Evolutionary conservation across 139 green algal species (phyloP).

Genomic region (Gonium pectorale): DNA sequence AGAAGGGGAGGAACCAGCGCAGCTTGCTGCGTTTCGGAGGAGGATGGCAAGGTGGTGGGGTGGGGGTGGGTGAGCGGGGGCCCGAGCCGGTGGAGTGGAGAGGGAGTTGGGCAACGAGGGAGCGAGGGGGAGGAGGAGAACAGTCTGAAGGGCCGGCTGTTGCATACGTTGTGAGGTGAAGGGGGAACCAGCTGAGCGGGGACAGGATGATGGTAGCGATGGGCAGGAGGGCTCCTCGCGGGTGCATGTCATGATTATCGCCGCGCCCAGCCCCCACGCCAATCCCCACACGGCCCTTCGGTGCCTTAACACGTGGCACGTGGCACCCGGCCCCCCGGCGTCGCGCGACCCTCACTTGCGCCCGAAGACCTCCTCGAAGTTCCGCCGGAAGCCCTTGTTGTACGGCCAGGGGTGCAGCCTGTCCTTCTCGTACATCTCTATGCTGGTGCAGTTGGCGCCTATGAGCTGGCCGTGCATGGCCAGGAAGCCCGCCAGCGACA

Average conservation of each 20-base stretch:
- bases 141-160: neutral
- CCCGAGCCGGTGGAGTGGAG: neutral
- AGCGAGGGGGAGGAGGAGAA: neutral
- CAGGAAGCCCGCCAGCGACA: conserved; percentile 82
- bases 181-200: neutral
- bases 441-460: conserved; percentile 82
- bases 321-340: neutral
- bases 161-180: neutral
- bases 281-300: neutral
- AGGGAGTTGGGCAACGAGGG: neutral
- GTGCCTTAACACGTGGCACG: neutral
- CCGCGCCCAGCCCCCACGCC: neutral
- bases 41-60: neutral
- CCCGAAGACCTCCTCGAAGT: conserved; percentile 87
- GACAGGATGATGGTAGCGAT: neutral
- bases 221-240: neutral
- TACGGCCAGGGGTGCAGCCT: conserved; percentile 83
- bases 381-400: conserved; percentile 73
- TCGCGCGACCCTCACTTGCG: conserved; percentile 35
- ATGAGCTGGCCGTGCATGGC: conserved; percentile 83
- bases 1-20: conserved; percentile 71
- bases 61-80: too few relatives aligned
- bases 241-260: too few relatives aligned
- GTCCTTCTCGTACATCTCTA: conserved; percentile 93
- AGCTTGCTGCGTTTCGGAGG: conserved; percentile 48